Conservation (phyloP, 2,329 filamentous ascomycete species). For the Bertia moriformis region DNA sequence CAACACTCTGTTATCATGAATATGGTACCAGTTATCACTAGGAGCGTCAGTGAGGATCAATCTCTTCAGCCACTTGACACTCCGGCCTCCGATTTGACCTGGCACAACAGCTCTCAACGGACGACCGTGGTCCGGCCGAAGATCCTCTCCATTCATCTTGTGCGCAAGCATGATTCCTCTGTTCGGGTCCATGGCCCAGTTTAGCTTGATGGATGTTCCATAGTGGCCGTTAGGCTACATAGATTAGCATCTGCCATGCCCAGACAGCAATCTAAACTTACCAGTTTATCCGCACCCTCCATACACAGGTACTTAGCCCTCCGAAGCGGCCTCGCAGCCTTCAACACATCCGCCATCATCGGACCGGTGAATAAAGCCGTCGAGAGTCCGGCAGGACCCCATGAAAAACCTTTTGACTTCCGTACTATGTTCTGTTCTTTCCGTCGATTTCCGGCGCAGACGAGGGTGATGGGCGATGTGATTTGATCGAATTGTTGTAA, state of each 20-base stretch:
- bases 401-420: conserved; percentile 64
- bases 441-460: conserved; percentile 56
- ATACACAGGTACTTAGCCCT: conserved; percentile 75
- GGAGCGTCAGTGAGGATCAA: conserved; percentile 65
- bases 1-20: conserved; percentile 81
- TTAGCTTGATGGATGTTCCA: conserved; percentile 74
- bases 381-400: conserved; percentile 86
- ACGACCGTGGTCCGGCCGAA: conserved; percentile 74
- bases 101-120: conserved; percentile 73
- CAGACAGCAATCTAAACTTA: conserved; percentile 1
- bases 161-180: conserved; percentile 76
- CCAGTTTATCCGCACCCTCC: conserved; percentile 71
- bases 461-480: conserved; percentile 53
- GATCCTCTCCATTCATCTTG: conserved; percentile 74
- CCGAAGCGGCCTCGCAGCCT: conserved; percentile 49
- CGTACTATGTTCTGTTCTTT: conserved; percentile 61
- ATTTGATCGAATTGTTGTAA: conserved; percentile 52
- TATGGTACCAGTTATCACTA: conserved; percentile 90
- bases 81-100: conserved; percentile 80
- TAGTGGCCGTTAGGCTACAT: conserved; percentile 65
- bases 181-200: conserved; percentile 75
- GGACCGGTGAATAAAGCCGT: conserved; percentile 53
- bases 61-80: conserved; percentile 82
- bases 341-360: conserved; percentile 40
- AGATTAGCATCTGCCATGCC: no score